Evolutionary conservation across 768 basidiomycete species (phyloP), one percentile per base, ranked within the genome.

Genomic region (Rhodotorula diobovata): DNA sequence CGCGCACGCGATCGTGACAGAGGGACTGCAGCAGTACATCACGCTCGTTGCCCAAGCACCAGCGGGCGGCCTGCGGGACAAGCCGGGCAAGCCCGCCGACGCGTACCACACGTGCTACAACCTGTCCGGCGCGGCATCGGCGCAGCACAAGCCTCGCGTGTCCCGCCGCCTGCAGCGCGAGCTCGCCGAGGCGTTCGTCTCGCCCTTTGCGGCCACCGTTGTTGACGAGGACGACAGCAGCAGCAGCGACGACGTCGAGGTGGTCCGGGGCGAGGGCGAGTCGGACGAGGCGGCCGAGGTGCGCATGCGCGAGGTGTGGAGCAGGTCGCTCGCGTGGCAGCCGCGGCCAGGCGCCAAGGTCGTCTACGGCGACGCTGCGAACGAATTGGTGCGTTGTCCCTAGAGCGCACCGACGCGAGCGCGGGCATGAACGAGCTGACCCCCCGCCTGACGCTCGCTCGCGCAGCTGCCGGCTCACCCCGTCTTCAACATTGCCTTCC

Each of bases 1-100:
- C 32, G 30, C 37, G 15, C 64, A 11, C n/a, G n/a, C n/a, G n/a
- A n/a, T n/a, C n/a, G n/a, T n/a, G n/a, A n/a, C 72, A 79, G 80
- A 77, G n/a, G 92, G 90, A 2, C 81, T 97, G 32, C 94, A 98
- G 78, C 86, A 91, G 76, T 99, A 91, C 79, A 85, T 96, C 54
- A 81, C 97, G 4, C 85, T 87, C 61, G 91, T 91, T 28, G 93
- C 89, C 0, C 96, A 99, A 77, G 86, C 89, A 71, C 87, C 88
- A 2, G 84, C 87, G 0, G 94, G 93, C 14, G 96, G 96, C 25
- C 80, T 98, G 61, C 84, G 93, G 34, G 96, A 99, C 78, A 99
- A 99, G 78, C 96, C 96, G 23, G 91, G 91, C 50, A 97, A 96
- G 90, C 91, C 80, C n/a, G 82, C 93, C n/a, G 96, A 99, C 79